A percentile compares a stretch with the other conserved stretches of the same genome.
These are phyloP conservation scores for Posidonia australis DNA, from an alignment of 106 monocot genomes.

Conservation along the genomic window DNA sequence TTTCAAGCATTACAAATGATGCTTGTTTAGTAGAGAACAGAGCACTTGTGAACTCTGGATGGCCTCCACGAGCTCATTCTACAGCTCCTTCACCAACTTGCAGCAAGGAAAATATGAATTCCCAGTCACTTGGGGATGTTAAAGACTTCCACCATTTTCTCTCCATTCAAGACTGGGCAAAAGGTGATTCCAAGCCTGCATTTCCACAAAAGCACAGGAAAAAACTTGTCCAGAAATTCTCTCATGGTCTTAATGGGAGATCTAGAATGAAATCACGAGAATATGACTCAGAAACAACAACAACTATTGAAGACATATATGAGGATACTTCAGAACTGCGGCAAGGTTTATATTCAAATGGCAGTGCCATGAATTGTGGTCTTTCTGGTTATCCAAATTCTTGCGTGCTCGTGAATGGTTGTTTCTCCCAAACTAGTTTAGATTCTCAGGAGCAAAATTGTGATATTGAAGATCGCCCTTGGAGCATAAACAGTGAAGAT, in stretches of 20 bases:
- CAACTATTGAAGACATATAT: slow-evolving; percentile 56
- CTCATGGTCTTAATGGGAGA: slow-evolving; percentile 18
- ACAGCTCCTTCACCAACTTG: slow-evolving; percentile 38
- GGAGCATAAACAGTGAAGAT: slow-evolving; percentile 12
- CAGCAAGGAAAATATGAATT: slow-evolving; percentile 25
- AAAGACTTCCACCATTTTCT: slow-evolving; percentile 15
- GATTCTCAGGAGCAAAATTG: slow-evolving; percentile 10
- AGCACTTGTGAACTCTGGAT: slow-evolving; percentile 28
- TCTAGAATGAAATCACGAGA: slow-evolving; percentile 20
- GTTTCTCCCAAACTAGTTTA: too few relatives aligned
- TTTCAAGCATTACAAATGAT: slow-evolving; percentile 10
- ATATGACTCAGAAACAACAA: slow-evolving; percentile 46
- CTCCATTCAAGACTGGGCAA: slow-evolving; percentile 9
- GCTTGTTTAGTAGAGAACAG: slow-evolving; percentile 25
- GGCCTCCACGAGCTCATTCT: slow-evolving; percentile 46
- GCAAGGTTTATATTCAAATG: slow-evolving; percentile 6
- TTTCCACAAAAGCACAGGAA: slow-evolving; percentile 16
- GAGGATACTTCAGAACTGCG: slow-evolving; percentile 38
- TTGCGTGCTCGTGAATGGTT: too few relatives aligned
- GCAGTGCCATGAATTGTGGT: background rate
- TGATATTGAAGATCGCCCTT: slow-evolving; percentile 13
- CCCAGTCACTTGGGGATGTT: slow-evolving; percentile 30
- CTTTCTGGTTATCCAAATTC: slow-evolving; percentile 16
- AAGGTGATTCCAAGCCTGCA: slow-evolving; percentile 4
- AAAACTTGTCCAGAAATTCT: slow-evolving; percentile 17